Evolutionary conservation across 495 filamentous ascomycete genomes (phyloP), one percentile per base, ranked within the genome.

Genomic region (Corynascus novoguineensis): DNA sequence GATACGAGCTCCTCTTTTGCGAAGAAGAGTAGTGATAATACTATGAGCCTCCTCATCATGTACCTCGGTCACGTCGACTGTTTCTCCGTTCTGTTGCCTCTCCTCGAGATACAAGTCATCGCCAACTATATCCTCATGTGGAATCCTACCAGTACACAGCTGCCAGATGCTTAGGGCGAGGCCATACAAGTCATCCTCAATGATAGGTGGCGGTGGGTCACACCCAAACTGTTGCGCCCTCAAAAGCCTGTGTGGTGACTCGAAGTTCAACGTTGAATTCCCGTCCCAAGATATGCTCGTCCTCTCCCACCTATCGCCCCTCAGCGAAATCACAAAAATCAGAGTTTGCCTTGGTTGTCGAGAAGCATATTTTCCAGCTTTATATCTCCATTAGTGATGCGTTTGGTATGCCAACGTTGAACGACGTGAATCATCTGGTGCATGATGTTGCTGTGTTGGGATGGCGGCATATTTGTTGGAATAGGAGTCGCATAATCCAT

Each of bases 91-190:
- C 41, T 15, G 40, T 28, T 55, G 40, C 37, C 41, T 46, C 47
- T 32, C 46, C 46, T 51, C 37, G n/a, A 57, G 17, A 11, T 14
- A 17, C 15, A 42, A 0, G 10, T 42, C 34, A 38, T 57, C 55
- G 27, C 27, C 45, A 19, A 14, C 55, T 1, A 45, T 1, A 15
- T 57, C 55, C 28, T 11, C 46, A 44, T 57, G 55, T 11, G 37
- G 55, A 25, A 22, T 41, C 45, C 34, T 34, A 17, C 54, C 54
- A n/a, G 54, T 57, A 12, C 51, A 51, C 35, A 57, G 25, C 17
- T 57, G 55, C 46, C 46, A 51, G 55, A 57, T 51, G 24, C 55
- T 57, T 28, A 57, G 25, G 15, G 37, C 55, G 14, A 50, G 55
- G 27, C 55, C 38, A 45, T 31, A 50, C 47, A 57, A 27, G 11